Percentiles rank a stretch among this genome's conserved stretches.
Evolutionary conservation across 768 basidiomycete genomes (phyloP).

Genomic region (Suillus subluteus): DNA sequence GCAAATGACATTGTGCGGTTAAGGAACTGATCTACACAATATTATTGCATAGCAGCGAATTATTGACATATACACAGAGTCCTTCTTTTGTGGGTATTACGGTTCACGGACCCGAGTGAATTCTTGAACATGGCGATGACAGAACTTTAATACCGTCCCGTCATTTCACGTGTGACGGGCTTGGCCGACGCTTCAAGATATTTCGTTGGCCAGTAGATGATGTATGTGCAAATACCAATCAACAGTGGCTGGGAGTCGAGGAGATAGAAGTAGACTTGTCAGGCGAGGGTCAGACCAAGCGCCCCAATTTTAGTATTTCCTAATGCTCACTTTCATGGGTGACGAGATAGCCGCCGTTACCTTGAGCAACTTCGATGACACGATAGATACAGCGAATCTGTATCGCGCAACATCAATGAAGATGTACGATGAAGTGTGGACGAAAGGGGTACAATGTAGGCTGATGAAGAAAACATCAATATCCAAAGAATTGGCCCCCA

Average conservation of each 20-base stretch:
- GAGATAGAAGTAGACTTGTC: slow-evolving; percentile 31
- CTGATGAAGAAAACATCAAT: slow-evolving; percentile 28
- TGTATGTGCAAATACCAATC: slow-evolving; percentile 27
- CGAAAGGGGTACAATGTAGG: slow-evolving; percentile 28
- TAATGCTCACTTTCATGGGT: slow-evolving; percentile 27
- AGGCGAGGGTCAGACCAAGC: slow-evolving; percentile 1
- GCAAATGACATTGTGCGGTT: not conserved
- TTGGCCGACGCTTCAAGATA: slow-evolving; percentile 21
- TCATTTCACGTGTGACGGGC: not conserved
- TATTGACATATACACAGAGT: not conserved
- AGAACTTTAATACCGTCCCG: not conserved
- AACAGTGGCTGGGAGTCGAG: slow-evolving; percentile 35
- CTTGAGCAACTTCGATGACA: slow-evolving; percentile 25
- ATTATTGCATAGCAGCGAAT: not conserved
- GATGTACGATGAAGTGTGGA: not conserved
- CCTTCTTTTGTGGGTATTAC: not conserved
- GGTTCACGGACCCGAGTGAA: not conserved
- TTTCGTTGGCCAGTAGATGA: slow-evolving; percentile 30
- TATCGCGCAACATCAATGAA: not conserved
- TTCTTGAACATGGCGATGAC: not conserved
- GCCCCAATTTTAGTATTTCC: no score
- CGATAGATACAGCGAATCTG: slow-evolving; percentile 36
- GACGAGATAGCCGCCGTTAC: slow-evolving; percentile 23
- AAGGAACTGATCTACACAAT: not conserved
- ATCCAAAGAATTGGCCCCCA: slow-evolving; percentile 26